phyloP scores from a whole-genome alignment of 208 protist genomes.

The Leishmania martiniquensis region DNA sequence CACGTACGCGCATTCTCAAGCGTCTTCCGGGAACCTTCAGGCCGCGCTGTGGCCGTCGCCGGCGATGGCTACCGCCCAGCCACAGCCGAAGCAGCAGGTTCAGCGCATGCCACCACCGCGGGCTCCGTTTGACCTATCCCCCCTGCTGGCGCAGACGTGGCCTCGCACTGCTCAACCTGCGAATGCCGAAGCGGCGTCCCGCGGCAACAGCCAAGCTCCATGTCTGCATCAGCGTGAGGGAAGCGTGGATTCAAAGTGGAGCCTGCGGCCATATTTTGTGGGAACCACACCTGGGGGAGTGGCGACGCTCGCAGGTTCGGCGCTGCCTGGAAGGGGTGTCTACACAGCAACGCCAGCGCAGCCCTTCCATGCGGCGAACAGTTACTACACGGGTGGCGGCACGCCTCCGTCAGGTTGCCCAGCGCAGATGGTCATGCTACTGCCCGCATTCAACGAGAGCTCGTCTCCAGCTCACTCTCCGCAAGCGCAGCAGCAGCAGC shows the following conservation, averaged over 20 bases:
- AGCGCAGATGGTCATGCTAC: background rate
- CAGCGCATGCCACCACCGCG: slow-evolving; percentile 1
- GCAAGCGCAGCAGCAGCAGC: background rate
- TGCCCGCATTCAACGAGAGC: background rate
- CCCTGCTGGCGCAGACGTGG: background rate
- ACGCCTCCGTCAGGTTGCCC: slow-evolving; percentile 1
- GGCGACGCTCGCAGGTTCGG: background rate
- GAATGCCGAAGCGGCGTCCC: background rate
- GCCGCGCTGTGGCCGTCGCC: background rate
- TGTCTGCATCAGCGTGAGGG: background rate
- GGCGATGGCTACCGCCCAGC: background rate
- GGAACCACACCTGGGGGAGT: background rate
- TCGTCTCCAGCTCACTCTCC: background rate
- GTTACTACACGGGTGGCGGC: background rate
- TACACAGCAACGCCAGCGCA: slow-evolving; percentile 5
- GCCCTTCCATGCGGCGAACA: background rate
- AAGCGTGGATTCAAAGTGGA: background rate
- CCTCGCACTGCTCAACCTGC: background rate
- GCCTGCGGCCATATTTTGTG: background rate
- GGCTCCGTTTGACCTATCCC: background rate
- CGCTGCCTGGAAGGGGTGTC: background rate
- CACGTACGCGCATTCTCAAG: background rate
- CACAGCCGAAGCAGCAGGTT: background rate
- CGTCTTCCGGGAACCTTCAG: background rate
- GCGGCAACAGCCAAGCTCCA: background rate